Percentiles rank a stretch among this genome's conserved stretches.
Conservation (phyloP, 1,139 yeast species). For the Scheffersomyces quercinus region DNA sequence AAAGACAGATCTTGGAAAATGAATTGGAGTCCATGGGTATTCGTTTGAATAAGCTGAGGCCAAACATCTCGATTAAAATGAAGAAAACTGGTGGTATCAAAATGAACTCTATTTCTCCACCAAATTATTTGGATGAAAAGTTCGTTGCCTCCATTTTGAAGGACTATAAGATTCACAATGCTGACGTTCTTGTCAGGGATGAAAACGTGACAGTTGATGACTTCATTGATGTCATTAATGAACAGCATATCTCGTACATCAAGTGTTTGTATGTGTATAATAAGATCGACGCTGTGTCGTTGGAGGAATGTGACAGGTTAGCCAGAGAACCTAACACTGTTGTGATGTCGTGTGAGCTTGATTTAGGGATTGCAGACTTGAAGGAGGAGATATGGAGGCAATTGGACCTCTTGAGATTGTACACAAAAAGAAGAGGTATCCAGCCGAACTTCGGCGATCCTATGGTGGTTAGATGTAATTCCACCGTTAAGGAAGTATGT, state of each 20-base stretch:
- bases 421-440: constrained; percentile 81
- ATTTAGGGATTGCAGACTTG: constrained; percentile 82
- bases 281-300: constrained; percentile 91
- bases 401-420: constrained; percentile 73
- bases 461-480: constrained; percentile 79
- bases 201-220: constrained; percentile 91
- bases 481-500: constrained; percentile 84
- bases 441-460: constrained; percentile 85
- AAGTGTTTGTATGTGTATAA: constrained; percentile 92
- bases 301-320: constrained; percentile 89
- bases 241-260: constrained; percentile 81
- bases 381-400: constrained; percentile 94
- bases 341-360: constrained; percentile 89
- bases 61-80: constrained; percentile 75
- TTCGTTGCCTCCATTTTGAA: constrained; percentile 73
- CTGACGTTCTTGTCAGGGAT: constrained; percentile 88
- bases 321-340: constrained; percentile 92
- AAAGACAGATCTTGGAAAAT: constrained; percentile 78
- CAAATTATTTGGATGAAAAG: constrained; percentile 78
- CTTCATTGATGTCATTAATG: constrained; percentile 88
- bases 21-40: constrained; percentile 95
- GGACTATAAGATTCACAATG: constrained; percentile 89
- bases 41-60: constrained; percentile 76
- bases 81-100: constrained; percentile 93
- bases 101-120: constrained; percentile 77